A percentile compares a stretch with the other conserved stretches of the same genome.
These are phyloP conservation scores for Cadophora gregata DNA, from an alignment of 2,329 filamentous ascomycete genomes.

Conservation along the genomic window DNA sequence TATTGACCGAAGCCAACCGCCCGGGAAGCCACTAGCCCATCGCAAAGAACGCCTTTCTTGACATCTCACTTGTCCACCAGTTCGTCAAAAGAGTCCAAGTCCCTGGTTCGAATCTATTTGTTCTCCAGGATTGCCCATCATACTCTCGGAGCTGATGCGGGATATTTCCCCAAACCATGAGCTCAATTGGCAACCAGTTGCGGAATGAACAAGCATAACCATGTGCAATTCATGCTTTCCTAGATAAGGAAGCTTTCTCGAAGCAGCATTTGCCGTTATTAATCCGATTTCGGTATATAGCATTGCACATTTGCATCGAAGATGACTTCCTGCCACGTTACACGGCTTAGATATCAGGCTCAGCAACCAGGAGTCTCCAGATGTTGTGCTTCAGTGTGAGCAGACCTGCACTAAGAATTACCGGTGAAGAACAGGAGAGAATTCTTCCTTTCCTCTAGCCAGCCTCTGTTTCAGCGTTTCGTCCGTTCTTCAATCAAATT, in stretches of 20 bases:
- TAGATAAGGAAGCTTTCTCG: conserved; percentile 21
- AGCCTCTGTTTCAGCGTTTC: neutral
- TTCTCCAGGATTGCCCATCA: conserved; percentile 6
- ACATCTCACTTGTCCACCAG: conserved; percentile 5
- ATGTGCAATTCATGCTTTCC: neutral
- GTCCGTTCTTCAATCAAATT: neutral
- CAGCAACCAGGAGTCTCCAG: neutral
- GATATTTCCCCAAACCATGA: neutral
- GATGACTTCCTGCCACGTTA: neutral
- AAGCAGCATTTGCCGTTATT: conserved; percentile 19
- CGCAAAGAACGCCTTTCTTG: conserved; percentile 2
- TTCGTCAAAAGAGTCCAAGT: neutral
- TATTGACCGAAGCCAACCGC: conserved; percentile 14
- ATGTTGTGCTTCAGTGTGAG: neutral
- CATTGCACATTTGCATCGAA: neutral
- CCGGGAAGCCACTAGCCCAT: neutral
- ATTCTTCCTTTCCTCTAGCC: neutral
- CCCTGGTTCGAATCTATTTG: conserved; percentile 6
- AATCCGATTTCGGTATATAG: neutral
- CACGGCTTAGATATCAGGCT: neutral
- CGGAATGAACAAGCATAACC: neutral
- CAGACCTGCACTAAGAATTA: neutral
- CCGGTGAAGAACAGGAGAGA: neutral
- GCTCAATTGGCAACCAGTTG: neutral
- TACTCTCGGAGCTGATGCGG: neutral